phyloP scores from a whole-genome alignment of 257 asterid species.

The Ilex aquifolium region DNA sequence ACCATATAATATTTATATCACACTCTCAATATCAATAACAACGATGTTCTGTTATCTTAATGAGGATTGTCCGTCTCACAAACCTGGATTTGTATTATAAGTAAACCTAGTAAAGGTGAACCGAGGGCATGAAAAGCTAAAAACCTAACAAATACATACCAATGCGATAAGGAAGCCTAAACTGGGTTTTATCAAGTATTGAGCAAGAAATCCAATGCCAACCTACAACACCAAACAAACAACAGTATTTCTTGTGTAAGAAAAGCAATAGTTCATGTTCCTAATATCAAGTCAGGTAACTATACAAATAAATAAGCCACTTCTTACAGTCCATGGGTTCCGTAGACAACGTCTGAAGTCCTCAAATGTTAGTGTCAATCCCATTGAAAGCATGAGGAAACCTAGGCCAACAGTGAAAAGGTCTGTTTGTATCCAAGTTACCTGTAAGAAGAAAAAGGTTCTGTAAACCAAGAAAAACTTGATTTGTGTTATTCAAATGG shows the following conservation, averaged over 20 bases:
- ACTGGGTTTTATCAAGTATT: slow-evolving; percentile 79
- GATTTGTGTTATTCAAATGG: not conserved
- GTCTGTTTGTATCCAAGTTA: slow-evolving; percentile 91
- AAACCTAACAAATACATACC: slow-evolving; percentile 39
- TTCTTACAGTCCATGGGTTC: slow-evolving; percentile 95
- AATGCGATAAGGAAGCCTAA: slow-evolving; percentile 76
- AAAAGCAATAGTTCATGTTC: slow-evolving; percentile 10
- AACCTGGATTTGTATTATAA: too few species aligned
- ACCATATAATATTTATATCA: too few species aligned
- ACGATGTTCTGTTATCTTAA: too few species aligned
- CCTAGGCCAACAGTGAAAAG: slow-evolving; percentile 90
- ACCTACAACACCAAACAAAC: slow-evolving; percentile 43
- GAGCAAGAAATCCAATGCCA: slow-evolving; percentile 93
- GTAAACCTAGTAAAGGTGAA: too few species aligned
- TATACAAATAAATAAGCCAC: slow-evolving; percentile 15
- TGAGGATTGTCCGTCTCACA: too few species aligned
- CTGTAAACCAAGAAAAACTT: not conserved
- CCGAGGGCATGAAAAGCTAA: too few species aligned
- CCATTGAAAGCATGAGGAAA: slow-evolving; percentile 98
- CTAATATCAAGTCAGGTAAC: slow-evolving; percentile 1
- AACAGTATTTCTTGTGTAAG: slow-evolving; percentile 13
- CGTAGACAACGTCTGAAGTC: slow-evolving; percentile 89
- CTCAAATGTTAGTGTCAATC: slow-evolving; percentile 86
- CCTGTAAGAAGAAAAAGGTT: slow-evolving; percentile 37
- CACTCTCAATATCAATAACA: too few species aligned